These are phyloP conservation scores for Heteromeles arbutifolia DNA, from an alignment of 306 rosid species.

Conservation along the genomic window DNA sequence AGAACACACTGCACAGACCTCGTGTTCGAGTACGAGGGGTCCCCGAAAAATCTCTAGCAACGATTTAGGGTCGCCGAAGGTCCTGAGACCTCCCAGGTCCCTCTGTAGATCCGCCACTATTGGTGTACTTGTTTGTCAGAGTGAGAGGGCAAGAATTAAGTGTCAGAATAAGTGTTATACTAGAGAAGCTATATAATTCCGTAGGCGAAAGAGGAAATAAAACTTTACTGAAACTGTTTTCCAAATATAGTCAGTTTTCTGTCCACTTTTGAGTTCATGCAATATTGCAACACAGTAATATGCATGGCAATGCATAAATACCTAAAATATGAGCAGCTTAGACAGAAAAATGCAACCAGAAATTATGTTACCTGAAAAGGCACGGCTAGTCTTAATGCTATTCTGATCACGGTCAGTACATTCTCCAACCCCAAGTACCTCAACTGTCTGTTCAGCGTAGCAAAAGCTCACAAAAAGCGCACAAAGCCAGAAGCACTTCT, in stretches of 20 bases:
- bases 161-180: neutral
- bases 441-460: slow-evolving; percentile 42
- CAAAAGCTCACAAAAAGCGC: slow-evolving; percentile 39
- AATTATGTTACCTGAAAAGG: slow-evolving; percentile 57
- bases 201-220: neutral
- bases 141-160: neutral
- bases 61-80: too few species aligned
- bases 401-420: slow-evolving; percentile 63
- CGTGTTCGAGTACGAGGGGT: too few species aligned
- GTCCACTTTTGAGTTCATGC: neutral
- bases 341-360: neutral
- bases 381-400: slow-evolving; percentile 50
- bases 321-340: neutral
- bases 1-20: too few species aligned
- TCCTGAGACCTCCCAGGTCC: too few species aligned
- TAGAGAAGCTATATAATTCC: neutral
- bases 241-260: neutral
- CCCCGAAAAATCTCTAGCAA: too few species aligned
- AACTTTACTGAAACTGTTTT: neutral
- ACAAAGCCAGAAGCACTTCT: slow-evolving; percentile 40
- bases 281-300: neutral
- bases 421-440: slow-evolving; percentile 79
- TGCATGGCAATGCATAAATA: neutral
- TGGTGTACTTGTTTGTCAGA: neutral
- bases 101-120: too few species aligned